These are phyloP conservation scores for Petunia axillaris DNA, from an alignment of 257 asterid genomes.

Conservation along the genomic window DNA sequence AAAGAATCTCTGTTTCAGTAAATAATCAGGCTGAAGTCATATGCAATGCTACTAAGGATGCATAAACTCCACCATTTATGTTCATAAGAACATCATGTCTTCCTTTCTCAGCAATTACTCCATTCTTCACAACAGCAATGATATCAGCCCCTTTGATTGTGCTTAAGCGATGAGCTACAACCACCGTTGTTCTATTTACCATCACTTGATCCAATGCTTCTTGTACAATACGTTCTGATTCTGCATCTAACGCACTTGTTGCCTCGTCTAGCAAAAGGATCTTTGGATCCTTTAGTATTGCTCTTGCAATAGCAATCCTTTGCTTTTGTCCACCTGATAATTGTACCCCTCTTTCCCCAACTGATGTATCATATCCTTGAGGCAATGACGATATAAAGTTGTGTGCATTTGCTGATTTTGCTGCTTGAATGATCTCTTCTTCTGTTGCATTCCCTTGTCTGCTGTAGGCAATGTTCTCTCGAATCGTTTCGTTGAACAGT, in stretches of 20 bases:
- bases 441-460: conserved; percentile 58
- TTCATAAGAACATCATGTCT: conserved; percentile 62
- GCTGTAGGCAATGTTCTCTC: conserved; percentile 68
- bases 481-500: conserved; percentile 79
- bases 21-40: conserved; percentile 33
- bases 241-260: conserved; percentile 74
- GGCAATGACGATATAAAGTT: conserved; percentile 73
- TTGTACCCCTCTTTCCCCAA: conserved; percentile 75
- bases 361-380: conserved; percentile 64
- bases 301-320: conserved; percentile 71
- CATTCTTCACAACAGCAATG: conserved; percentile 77
- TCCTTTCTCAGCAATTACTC: conserved; percentile 68
- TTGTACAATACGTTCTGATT: conserved; percentile 72
- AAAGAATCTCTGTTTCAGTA: background rate
- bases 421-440: conserved; percentile 65
- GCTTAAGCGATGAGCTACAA: conserved; percentile 68
- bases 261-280: conserved; percentile 78
- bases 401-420: conserved; percentile 72
- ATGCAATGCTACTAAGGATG: conserved; percentile 73
- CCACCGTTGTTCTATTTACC: conserved; percentile 72
- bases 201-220: conserved; percentile 70
- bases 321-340: conserved; percentile 83
- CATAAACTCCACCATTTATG: conserved; percentile 60
- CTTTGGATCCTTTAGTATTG: conserved; percentile 63
- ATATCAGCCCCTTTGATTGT: conserved; percentile 70